Evolutionary conservation across 805 yeast genomes (phyloP), one percentile per base, ranked within the genome.

Genomic region (Myxozyma geophila): DNA sequence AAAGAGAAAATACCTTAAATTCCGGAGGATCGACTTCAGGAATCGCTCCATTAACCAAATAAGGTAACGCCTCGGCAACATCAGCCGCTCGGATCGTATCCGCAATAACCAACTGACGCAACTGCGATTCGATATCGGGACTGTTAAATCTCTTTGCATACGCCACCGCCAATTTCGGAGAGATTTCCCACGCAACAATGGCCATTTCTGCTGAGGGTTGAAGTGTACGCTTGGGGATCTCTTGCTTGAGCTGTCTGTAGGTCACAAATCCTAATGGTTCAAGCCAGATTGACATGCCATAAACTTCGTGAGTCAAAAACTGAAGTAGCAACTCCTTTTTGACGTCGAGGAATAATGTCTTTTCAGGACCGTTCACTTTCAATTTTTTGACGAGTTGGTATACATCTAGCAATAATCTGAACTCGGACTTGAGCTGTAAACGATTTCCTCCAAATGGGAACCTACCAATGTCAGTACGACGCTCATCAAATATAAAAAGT

Each of bases 361-460:
- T 56, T 51, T 64, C 68, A 5, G 63, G 56, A 17, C 53, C 51
- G 15, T 35, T 54, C 7, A 64, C 50, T 17, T 28, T 48, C 67
- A 76, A 39, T 19, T 62, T 53, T 48, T 59, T 64, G 64, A 74
- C 73, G 44, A 67, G 72, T 66, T 72, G 69, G 4, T 84, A 81
- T 2, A 89, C 80, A 28, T 83, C 85, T 36, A 81, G 77, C 68
- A 93, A 78, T 55, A 87, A 75, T 4, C 81, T 78, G 70, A 83
- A 80, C 70, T 92, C 97, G 0, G 90, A 83, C 67, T 85, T 86
- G 56, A 87, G 85, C 72, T 86, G 86, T 66, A 90, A 75, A 50
- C 83, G 80, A 72, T 93, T 91, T 10, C 91, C 87, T 2, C 99
- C 98, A 77, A 82, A 92, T 15, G 98, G 97, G 78, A 87, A 88